Evolutionary conservation across 441 rosid species (phyloP), one percentile per base, ranked within the genome.

Genomic region (Syzygium malaccense): DNA sequence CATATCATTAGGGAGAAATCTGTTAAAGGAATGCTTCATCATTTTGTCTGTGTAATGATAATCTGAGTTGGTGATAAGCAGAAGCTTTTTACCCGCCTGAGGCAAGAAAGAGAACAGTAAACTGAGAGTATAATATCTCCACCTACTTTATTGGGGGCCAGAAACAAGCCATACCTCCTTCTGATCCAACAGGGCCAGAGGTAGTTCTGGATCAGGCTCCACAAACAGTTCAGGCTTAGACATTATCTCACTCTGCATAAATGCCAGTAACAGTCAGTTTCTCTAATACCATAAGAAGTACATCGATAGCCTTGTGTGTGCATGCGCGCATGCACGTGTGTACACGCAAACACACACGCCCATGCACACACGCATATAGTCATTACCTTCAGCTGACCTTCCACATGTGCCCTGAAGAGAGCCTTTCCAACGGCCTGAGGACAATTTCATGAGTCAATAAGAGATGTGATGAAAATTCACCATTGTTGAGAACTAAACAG

Each of bases 31-130:
- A 93, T 98, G 99, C 92, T 92, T 95, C 99, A 98, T 98, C 99
- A 96, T 98, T 93, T 96, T 98, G 96, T 98, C 91, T 28, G 98
- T 95, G 93, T 96, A 98, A 90, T 95, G 99, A 91, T 94, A 96
- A 94, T 98, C 99, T 14, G 99, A 98, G 92, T 96, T 98, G 92
- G 99, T 98, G 89, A 98, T 96, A 88, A 98, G 99, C 94, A 98
- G 93, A 89, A 98, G 97, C 92, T 92, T 96, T 94, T 96, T 98
- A 92, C 99, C 99, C 89, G 98, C 99, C 99, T 98, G 95, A 86
- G 88, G 88, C 89, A 86, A 26, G 66, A 87, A 92, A 87, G 58
- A 54, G 75, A 86, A 75, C 14, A 84, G 85, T 85, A 90, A 71
- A 88, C 83, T 66, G 89, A 89, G 89, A 92, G 54, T 55, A 88